Base-by-base conservation (phyloP, 176 grass and related monocot genomes). In the Tuctoria greenei region DNA sequence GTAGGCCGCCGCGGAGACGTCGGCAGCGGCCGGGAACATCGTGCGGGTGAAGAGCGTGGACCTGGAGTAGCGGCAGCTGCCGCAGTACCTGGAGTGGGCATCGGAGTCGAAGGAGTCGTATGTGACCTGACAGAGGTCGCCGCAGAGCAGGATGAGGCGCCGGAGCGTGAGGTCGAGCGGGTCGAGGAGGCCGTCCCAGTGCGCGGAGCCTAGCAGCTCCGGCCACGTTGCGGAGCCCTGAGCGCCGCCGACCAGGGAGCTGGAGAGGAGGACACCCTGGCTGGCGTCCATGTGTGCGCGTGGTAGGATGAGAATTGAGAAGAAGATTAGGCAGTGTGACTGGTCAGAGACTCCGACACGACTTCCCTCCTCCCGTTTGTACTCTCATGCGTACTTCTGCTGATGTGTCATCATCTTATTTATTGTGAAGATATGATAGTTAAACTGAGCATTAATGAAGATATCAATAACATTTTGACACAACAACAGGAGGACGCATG, bases 41-140 rank as follows among this genome's bases (percentile, higher is more conserved):
- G 88, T 86, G 82, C 85, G 74, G 56, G 10, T 24, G 80, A 93
- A 83, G 66, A 97, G 88, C 56, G 74, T 82, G 17, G 83, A 10
- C 50, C 20, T 71, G 62, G 88, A 93, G 91, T 72, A 93, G 71
- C 90, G 94, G 88, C 90, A 93, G 77, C 80, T 87, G 78, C 94
- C 90, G 64, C 73, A 91, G 69, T 93, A 93, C 71, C 47, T 85
- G 61, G 88, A 97, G 46, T 89, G 69, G 2, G 59, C 0, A 43
- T 97, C 94, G 51, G 79, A 83, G 90, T 85, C 83, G 94, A 97
- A 97, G 47, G 90, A 84, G 83, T 93, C 90, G 79, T 93, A 91
- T 73, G 88, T 93, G 66, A 91, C 94, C 79, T 97, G 94, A 74
- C 86, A 89, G 60, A 97, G 68, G 74, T 97, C 94, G 64, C 94